Base-by-base conservation (phyloP, 148 eudicot species). In the Chenopodium berlandieri region DNA sequence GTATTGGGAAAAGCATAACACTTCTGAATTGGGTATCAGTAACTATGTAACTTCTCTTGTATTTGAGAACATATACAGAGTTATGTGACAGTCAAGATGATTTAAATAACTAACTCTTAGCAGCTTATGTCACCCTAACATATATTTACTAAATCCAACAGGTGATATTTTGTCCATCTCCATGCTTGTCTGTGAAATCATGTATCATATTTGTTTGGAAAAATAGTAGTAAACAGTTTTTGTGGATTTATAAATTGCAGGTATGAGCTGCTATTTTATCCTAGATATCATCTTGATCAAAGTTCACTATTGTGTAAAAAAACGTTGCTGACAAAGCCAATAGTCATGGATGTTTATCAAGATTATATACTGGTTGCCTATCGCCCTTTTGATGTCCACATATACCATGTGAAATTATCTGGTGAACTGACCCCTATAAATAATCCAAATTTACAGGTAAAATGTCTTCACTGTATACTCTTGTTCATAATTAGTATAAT, bases 261-360 rank as follows among this genome's bases (percentile, higher is more conserved):
- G 90, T 96, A 94, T 76, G 99, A 96, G 81, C 85, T 96, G 85
- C 94, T 96, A 27, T 96, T 96, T 87, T 96, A 94, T 83, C 99
- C 99, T 80, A 90, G 99, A 87, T 96, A 96, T 89, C 99, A 96
- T 86, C 99, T 96, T 76, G 99, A 96, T 85, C 97, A 94, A 86
- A 96, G 99, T 83, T 96, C 99, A 47, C 88, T 96, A 63, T 88
- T 96, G 75, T 94, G 88, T 82, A 93, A 85, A 81, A 96, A 91
- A 80, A 81, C 94, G 52, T 87, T 96, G 92, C 86, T 94, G 78
- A 88, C 95, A 58, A 90, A 92, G 84, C 99, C 99, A 25, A 86
- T 92, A 88, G 98, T 94, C 84, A 96, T 96, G 95, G 99, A 96
- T 87, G 92, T 94, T 32, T 92, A 89, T 87, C 93, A 91, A 84